Percentiles rank a stretch among this genome's conserved stretches.
Conservation (phyloP, 345 rosid species). For the Syzygium aromaticum region DNA sequence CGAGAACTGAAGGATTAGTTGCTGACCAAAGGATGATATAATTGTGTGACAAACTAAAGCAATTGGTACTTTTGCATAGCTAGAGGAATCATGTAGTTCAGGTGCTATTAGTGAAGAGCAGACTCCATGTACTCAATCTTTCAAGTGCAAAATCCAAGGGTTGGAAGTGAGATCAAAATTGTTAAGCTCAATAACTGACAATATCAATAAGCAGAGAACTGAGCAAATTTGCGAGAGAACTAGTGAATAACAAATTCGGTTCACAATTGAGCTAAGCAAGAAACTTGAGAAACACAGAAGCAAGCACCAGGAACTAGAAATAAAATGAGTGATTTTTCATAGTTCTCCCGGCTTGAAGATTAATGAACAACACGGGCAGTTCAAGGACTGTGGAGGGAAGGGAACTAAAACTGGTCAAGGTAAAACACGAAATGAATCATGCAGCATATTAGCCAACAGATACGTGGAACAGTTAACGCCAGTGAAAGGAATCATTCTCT, state of each 20-base stretch:
- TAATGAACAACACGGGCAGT: background rate
- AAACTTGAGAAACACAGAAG: background rate
- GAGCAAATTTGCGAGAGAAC: background rate
- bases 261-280: background rate
- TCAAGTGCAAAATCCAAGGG: background rate
- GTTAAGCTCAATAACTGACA: background rate
- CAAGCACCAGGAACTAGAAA: background rate
- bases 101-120: background rate
- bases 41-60: background rate
- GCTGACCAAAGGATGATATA: background rate
- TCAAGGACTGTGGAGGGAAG: background rate
- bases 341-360: background rate
- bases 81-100: background rate
- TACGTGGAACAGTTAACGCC: background rate
- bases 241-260: background rate
- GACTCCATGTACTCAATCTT: background rate
- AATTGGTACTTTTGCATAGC: background rate
- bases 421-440: constrained; percentile 6
- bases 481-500: background rate
- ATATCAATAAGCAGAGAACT: background rate
- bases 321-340: background rate
- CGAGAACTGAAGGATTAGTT: background rate
- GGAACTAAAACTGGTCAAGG: background rate
- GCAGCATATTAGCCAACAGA: constrained; percentile 14
- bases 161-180: background rate